A percentile compares a stretch with the other conserved stretches of the same genome.
Evolutionary conservation across 1,139 yeast species (phyloP).

Genomic region (Dujonia santamariae): DNA sequence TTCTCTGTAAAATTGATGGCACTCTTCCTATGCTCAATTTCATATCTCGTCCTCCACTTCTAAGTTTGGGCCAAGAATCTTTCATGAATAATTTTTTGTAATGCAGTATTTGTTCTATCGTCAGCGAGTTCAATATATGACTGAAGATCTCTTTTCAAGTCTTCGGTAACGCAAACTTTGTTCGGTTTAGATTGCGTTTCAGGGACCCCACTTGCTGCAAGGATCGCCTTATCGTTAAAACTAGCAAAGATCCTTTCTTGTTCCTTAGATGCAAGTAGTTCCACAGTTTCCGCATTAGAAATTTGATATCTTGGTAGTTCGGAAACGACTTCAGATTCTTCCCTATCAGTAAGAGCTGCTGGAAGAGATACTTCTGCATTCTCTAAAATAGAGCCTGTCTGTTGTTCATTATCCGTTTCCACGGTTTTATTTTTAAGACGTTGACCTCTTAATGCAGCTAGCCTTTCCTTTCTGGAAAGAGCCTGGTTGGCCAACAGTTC

Average conservation of each 20-base stretch:
- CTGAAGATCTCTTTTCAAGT: conserved; percentile 29
- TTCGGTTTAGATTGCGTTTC: conserved; percentile 2
- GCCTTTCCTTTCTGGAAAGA: conserved; percentile 20
- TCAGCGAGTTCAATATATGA: conserved; percentile 27
- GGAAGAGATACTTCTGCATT: neutral
- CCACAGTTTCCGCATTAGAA: conserved; percentile 23
- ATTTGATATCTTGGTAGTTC: neutral
- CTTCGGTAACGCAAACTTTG: conserved; percentile 18
- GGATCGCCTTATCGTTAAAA: conserved; percentile 3
- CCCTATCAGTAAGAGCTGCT: neutral
- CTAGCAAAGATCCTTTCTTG: conserved; percentile 18
- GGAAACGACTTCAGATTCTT: neutral
- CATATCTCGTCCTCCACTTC: conserved; percentile 5
- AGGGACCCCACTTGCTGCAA: conserved; percentile 11
- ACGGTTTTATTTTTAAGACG: neutral
- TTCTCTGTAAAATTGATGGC: too few species aligned
- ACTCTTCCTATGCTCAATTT: too few species aligned
- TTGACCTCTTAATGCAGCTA: conserved; percentile 20
- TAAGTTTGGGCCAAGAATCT: conserved; percentile 3
- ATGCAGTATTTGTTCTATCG: conserved; percentile 19
- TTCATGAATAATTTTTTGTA: conserved; percentile 1
- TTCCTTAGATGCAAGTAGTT: conserved; percentile 22
- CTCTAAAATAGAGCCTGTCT: neutral
- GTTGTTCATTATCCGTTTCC: neutral
- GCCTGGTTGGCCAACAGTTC: conserved; percentile 6